A percentile compares a stretch with the other conserved stretches of the same genome.
Conservation (phyloP, 2,329 filamentous ascomycete species). For the Talaromyces sp. region DNA sequence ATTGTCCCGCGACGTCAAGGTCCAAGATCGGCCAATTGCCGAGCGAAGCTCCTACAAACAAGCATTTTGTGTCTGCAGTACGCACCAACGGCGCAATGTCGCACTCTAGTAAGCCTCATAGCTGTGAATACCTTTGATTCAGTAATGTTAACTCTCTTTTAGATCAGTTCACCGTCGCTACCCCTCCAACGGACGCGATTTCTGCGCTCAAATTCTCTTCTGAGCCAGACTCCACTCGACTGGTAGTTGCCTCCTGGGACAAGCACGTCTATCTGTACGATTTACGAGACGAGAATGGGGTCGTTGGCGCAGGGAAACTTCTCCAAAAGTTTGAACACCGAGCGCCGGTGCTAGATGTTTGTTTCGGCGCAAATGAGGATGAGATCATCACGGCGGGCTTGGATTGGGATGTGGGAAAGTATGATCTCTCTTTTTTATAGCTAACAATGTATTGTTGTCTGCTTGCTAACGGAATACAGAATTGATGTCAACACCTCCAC, state of each 20-base stretch:
- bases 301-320: conserved; percentile 57
- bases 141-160: conserved; percentile 6
- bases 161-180: conserved; percentile 75
- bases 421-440: conserved; percentile 15
- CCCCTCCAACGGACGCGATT: conserved; percentile 80
- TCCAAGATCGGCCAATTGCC: conserved; percentile 14
- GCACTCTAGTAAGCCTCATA: conserved; percentile 30
- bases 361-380: conserved; percentile 76
- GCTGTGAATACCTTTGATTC: not conserved
- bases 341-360: conserved; percentile 84
- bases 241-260: conserved; percentile 95
- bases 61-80: not conserved
- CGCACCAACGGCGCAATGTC: conserved; percentile 27
- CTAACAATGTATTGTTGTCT: not conserved
- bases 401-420: conserved; percentile 81
- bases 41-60: not conserved
- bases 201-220: conserved; percentile 84
- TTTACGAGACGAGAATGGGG: conserved; percentile 49
- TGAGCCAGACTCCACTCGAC: conserved; percentile 62
- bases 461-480: conserved; percentile 27
- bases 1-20: conserved; percentile 16
- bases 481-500: conserved; percentile 69
- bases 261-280: conserved; percentile 88
- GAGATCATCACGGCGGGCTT: conserved; percentile 82
- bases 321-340: conserved; percentile 71